phyloP scores from a whole-genome alignment of 108 stramenopile genomes.

The Cyclotella sp. region DNA sequence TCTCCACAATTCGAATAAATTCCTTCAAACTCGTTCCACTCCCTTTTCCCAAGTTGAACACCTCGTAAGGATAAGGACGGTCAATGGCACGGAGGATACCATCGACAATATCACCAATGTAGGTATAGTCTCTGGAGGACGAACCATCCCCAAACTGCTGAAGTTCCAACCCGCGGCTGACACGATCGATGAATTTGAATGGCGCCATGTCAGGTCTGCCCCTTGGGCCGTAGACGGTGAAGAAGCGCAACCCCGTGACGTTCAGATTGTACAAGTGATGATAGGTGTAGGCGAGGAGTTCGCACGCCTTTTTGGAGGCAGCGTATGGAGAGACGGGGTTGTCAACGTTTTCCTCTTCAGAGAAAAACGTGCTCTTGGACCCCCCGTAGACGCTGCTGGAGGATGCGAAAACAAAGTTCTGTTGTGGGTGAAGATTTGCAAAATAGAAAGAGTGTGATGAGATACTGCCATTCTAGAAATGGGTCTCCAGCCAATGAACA shows the following conservation, averaged over 20 bases:
- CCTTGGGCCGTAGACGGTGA: slow-evolving; percentile 97
- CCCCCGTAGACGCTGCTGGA: slow-evolving; percentile 96
- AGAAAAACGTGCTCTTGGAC: slow-evolving; percentile 88
- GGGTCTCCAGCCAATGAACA: not conserved
- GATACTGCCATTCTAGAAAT: not conserved
- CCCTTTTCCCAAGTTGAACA: slow-evolving; percentile 98
- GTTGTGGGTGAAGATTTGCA: not conserved
- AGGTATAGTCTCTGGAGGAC: slow-evolving; percentile 95
- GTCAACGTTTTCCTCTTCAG: slow-evolving; percentile 94
- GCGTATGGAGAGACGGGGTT: slow-evolving; percentile 98
- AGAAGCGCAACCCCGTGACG: slow-evolving; percentile 95
- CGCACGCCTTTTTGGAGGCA: slow-evolving; percentile 97
- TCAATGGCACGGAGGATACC: slow-evolving; percentile 96
- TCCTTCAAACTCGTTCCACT: slow-evolving; percentile 87
- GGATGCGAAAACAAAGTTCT: slow-evolving; percentile 97
- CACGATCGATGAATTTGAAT: slow-evolving; percentile 97
- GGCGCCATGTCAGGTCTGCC: slow-evolving; percentile 98
- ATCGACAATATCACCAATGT: slow-evolving; percentile 98
- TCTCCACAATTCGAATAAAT: slow-evolving; percentile 94
- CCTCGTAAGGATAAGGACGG: slow-evolving; percentile 90
- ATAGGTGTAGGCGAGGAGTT: slow-evolving; percentile 97
- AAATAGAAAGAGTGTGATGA: not conserved
- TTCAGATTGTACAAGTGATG: slow-evolving; percentile 95
- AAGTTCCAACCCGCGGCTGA: slow-evolving; percentile 90
- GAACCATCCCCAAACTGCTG: slow-evolving; percentile 99